Evolutionary conservation across 331 rosid species (phyloP).

Genomic region (Acacia pycnantha): DNA sequence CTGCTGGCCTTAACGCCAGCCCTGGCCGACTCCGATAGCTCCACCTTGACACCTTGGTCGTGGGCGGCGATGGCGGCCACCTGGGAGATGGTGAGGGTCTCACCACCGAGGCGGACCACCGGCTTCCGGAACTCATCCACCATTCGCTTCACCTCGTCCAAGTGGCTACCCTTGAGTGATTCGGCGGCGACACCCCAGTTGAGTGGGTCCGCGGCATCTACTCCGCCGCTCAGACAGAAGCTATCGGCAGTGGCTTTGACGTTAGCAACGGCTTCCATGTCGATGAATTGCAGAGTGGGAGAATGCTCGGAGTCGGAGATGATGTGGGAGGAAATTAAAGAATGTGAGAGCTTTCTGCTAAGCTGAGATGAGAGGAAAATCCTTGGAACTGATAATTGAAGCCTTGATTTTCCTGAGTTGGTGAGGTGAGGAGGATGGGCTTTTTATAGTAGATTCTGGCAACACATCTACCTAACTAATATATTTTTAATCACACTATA

Average conservation of each 20-base stretch:
- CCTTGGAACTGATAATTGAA: neutral
- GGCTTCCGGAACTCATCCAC: constrained; percentile 74
- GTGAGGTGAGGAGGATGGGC: neutral
- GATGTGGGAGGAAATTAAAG: neutral
- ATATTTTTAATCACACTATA: neutral
- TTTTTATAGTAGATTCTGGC: constrained; percentile 25
- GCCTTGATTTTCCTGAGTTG: constrained; percentile 35
- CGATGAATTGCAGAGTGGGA: too few species aligned
- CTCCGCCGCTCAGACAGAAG: constrained; percentile 32
- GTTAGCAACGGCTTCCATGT: constrained; percentile 29
- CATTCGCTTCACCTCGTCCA: constrained; percentile 89
- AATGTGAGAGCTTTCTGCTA: neutral
- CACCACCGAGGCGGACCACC: constrained; percentile 65
- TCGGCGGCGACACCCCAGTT: constrained; percentile 79
- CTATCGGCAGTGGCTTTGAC: constrained; percentile 7
- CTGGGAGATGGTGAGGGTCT: constrained; percentile 66
- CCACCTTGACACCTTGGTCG: constrained; percentile 52
- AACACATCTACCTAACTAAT: neutral
- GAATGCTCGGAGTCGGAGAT: neutral
- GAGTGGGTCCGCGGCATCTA: constrained; percentile 46
- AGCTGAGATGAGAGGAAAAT: neutral
- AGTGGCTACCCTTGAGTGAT: constrained; percentile 68
- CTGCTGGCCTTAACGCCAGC: constrained; percentile 86
- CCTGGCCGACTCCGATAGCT: constrained; percentile 65
- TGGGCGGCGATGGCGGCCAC: constrained; percentile 71